phyloP scores from a whole-genome alignment of 2,329 filamentous ascomycete species.

The Nothophaeocryptopus gaeumannii region DNA sequence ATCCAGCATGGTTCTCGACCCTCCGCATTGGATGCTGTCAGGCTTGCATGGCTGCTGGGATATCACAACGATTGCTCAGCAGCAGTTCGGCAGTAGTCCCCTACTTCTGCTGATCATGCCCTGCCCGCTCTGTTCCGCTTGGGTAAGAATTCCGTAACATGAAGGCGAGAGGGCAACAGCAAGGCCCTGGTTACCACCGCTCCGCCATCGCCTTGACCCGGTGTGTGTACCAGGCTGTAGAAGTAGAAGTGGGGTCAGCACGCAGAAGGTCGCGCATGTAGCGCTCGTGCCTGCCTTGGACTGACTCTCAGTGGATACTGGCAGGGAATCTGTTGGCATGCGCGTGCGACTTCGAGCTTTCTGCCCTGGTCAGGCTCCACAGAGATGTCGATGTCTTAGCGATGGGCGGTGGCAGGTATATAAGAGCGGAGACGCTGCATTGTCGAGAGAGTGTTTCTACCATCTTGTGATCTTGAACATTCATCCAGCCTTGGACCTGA shows the following conservation, averaged over 20 bases:
- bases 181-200: no score
- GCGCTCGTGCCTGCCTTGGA: background rate
- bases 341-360: background rate
- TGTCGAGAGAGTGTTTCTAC: no score
- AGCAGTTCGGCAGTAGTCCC: background rate
- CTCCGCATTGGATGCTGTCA: conserved; percentile 3
- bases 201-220: no score
- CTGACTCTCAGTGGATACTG: conserved; percentile 1
- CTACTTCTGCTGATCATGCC: background rate
- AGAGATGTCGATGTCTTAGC: background rate
- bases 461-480: no score
- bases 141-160: no score
- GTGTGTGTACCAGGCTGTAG: no score
- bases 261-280: conserved; percentile 5
- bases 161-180: background rate
- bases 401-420: conserved; percentile 2
- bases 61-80: conserved; percentile 2
- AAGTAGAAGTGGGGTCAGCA: conserved; percentile 6
- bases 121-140: conserved; percentile 4
- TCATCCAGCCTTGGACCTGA: no score
- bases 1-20: conserved; percentile 13
- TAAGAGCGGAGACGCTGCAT: conserved; percentile 2
- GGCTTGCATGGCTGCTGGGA: conserved; percentile 1
- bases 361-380: conserved; percentile 1
- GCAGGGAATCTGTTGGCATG: background rate